Evolutionary conservation across 164 flowering plant genomes (phyloP).

Genomic region (Chimonanthus salicifolius): DNA sequence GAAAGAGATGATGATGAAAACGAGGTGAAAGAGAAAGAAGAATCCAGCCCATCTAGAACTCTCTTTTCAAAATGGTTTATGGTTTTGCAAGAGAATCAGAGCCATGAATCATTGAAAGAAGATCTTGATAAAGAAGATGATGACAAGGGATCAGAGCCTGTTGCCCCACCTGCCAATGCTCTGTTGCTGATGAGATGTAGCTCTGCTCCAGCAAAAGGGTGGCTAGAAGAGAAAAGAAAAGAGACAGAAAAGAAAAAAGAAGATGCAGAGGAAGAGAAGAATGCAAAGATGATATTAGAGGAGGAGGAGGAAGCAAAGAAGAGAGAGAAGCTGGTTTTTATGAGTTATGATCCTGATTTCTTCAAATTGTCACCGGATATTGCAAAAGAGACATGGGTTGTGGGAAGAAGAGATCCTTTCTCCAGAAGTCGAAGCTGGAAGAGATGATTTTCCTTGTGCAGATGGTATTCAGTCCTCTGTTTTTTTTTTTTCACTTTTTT

Average conservation of each 20-base stretch:
- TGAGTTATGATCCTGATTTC: conserved; percentile 57
- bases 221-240: conserved; percentile 24
- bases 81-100: conserved; percentile 66
- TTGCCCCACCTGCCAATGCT: conserved; percentile 81
- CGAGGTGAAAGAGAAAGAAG: conserved; percentile 19
- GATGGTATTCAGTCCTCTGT: not conserved
- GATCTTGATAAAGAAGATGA: not conserved
- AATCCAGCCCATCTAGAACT: conserved; percentile 28
- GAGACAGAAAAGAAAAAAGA: conserved; percentile 14
- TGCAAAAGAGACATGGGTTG: conserved; percentile 84
- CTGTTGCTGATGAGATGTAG: conserved; percentile 83
- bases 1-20: conserved; percentile 24
- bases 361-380: conserved; percentile 66
- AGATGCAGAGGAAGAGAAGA: conserved; percentile 19
- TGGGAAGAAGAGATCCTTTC: conserved; percentile 54
- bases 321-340: conserved; percentile 44
- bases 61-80: conserved; percentile 81
- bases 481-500: not conserved
- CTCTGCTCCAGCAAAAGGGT: conserved; percentile 83
- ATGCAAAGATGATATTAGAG: conserved; percentile 14
- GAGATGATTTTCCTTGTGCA: conserved; percentile 31
- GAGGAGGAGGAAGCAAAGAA: conserved; percentile 35
- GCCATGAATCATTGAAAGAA: conserved; percentile 6
- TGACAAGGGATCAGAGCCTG: conserved; percentile 12
- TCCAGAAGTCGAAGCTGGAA: conserved; percentile 80